These are phyloP conservation scores for Juglanconis juglandina DNA, from an alignment of 2,329 filamentous ascomycete species.

Conservation along the genomic window DNA sequence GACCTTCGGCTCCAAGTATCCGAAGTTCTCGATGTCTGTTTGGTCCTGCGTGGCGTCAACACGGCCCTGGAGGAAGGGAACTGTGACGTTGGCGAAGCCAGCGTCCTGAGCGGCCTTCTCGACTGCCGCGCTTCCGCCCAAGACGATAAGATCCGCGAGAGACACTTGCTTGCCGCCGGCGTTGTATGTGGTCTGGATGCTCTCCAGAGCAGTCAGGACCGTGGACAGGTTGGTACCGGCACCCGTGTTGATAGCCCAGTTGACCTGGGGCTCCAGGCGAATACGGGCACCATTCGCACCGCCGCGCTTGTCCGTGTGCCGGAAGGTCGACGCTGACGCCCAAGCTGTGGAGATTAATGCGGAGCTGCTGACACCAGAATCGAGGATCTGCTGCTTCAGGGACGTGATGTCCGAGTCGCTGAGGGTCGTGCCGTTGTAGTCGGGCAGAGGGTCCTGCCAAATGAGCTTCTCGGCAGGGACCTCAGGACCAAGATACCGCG, in stretches of 20 bases:
- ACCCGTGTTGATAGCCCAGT: conserved; percentile 70
- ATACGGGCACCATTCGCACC: conserved; percentile 79
- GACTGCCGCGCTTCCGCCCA: conserved; percentile 66
- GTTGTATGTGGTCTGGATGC: conserved; percentile 45
- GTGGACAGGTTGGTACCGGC: conserved; percentile 46
- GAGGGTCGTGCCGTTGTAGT: conserved; percentile 54
- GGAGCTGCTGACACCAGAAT: conserved; percentile 54
- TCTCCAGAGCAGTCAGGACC: conserved; percentile 60
- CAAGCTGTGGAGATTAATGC: conserved; percentile 66
- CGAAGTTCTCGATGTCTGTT: conserved; percentile 64
- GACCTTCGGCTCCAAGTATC: conserved; percentile 63
- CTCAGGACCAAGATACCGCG: conserved; percentile 72
- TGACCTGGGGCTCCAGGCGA: conserved; percentile 66
- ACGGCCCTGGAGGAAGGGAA: conserved; percentile 72
- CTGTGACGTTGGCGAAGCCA: conserved; percentile 44
- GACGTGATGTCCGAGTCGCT: conserved; percentile 59
- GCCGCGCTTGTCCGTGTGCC: conserved; percentile 74
- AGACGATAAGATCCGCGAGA: conserved; percentile 73
- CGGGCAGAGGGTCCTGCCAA: conserved; percentile 73
- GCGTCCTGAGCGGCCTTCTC: conserved; percentile 63
- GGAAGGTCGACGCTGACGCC: conserved; percentile 70
- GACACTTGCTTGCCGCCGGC: conserved; percentile 67
- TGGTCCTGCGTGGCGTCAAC: conserved; percentile 68
- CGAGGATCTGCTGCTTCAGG: conserved; percentile 67
- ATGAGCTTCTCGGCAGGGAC: conserved; percentile 64